Conservation (phyloP, 2,329 filamentous ascomycete species). For the Pyrenophora graminea region DNA sequence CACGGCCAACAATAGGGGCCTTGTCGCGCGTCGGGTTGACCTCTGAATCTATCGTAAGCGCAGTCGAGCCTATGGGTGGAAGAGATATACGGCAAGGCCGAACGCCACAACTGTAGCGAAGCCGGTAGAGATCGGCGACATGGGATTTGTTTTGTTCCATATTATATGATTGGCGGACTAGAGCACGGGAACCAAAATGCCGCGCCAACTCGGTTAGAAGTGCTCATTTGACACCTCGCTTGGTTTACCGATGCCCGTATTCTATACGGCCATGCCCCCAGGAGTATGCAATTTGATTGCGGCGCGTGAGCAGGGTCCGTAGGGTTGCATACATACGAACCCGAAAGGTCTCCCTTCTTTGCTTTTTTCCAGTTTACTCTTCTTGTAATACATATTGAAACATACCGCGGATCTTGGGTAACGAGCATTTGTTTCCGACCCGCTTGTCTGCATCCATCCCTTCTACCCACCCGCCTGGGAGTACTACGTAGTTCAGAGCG, state of each 20-base stretch:
- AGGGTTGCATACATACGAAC: background rate
- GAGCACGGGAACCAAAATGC: background rate
- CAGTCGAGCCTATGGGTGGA: background rate
- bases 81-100: background rate
- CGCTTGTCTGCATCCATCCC: background rate
- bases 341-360: background rate
- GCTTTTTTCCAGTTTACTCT: too few relatives aligned
- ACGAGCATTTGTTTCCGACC: slow-evolving; percentile 1
- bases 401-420: background rate
- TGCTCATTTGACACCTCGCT: background rate
- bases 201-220: slow-evolving; percentile 3
- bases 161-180: background rate
- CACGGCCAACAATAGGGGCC: too few relatives aligned
- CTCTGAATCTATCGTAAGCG: too few relatives aligned
- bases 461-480: background rate
- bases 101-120: background rate
- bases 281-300: background rate
- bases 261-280: background rate
- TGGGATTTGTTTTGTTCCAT: background rate
- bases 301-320: background rate
- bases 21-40: too few relatives aligned
- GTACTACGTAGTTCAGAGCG: slow-evolving; percentile 6
- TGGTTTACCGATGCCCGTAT: background rate
- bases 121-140: background rate
- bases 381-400: background rate